A percentile compares a stretch with the other conserved stretches of the same genome.
Evolutionary conservation across 495 filamentous ascomycete species (phyloP).

Genomic region (Penicillium goetzii): DNA sequence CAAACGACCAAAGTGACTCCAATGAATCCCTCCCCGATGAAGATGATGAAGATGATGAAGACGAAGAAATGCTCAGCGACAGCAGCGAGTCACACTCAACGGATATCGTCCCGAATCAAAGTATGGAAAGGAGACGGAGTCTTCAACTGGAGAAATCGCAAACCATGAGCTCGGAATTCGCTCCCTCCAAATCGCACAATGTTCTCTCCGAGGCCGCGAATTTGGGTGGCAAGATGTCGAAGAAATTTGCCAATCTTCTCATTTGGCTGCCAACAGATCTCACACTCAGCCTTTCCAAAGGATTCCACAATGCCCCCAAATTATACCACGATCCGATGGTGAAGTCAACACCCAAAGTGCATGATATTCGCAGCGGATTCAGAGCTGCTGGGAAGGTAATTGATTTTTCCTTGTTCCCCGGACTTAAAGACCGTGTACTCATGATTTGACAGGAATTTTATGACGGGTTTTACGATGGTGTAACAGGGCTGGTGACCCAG

Average conservation of each 20-base stretch:
- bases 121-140: conserved; percentile 13
- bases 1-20: background rate
- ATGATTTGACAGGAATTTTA: conserved; percentile 64
- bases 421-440: conserved; percentile 37
- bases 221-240: conserved; percentile 32
- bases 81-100: background rate
- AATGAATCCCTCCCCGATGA: background rate
- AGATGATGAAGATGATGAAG: conserved; percentile 6
- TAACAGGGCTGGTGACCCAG: conserved; percentile 74
- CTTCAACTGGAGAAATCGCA: conserved; percentile 19
- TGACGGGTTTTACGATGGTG: conserved; percentile 69
- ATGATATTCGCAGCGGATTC: conserved; percentile 70
- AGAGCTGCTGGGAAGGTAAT: conserved; percentile 63
- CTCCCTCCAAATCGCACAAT: conserved; percentile 10
- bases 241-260: conserved; percentile 70
- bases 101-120: background rate
- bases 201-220: conserved; percentile 40
- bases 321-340: conserved; percentile 80
- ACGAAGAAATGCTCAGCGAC: conserved; percentile 5
- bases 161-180: conserved; percentile 21
- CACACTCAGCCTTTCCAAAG: conserved; percentile 74
- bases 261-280: conserved; percentile 82
- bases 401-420: background rate
- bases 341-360: conserved; percentile 68
- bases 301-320: conserved; percentile 83